Conservation (phyloP, 306 rosid species). For the Dryas drummondii region DNA sequence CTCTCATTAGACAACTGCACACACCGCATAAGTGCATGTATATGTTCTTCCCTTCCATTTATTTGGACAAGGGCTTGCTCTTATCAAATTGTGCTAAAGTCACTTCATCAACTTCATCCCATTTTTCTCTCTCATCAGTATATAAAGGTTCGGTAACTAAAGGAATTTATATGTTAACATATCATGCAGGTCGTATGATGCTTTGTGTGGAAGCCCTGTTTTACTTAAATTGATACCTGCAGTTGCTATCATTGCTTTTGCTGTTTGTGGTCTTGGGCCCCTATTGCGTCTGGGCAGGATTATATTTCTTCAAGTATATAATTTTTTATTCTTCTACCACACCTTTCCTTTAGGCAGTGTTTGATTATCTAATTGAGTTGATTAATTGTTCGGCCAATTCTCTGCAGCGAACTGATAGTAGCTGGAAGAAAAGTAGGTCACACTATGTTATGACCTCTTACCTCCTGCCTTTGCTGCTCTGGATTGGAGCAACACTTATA, state of each 20-base stretch:
- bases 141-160: not conserved
- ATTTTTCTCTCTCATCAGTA: not conserved
- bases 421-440: constrained; percentile 83
- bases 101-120: constrained; percentile 13
- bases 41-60: not conserved
- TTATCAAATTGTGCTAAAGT: constrained; percentile 5
- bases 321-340: constrained; percentile 25
- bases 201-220: constrained; percentile 57
- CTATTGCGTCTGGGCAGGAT: constrained; percentile 68
- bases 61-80: not conserved
- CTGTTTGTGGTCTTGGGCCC: constrained; percentile 87
- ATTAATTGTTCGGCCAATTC: constrained; percentile 27
- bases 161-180: constrained; percentile 14
- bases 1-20: not conserved
- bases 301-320: constrained; percentile 64
- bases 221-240: constrained; percentile 69
- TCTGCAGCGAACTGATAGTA: constrained; percentile 71
- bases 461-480: constrained; percentile 82
- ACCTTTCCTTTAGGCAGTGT: constrained; percentile 21
- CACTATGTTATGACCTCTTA: constrained; percentile 60
- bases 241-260: constrained; percentile 79
- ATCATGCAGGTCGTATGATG: constrained; percentile 60
- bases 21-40: not conserved
- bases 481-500: constrained; percentile 78
- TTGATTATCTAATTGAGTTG: constrained; percentile 13